Evolutionary conservation across 1,284 basidiomycete species (phyloP), one percentile per base, ranked within the genome.

Genomic region (Ganoderma resinaceum): DNA sequence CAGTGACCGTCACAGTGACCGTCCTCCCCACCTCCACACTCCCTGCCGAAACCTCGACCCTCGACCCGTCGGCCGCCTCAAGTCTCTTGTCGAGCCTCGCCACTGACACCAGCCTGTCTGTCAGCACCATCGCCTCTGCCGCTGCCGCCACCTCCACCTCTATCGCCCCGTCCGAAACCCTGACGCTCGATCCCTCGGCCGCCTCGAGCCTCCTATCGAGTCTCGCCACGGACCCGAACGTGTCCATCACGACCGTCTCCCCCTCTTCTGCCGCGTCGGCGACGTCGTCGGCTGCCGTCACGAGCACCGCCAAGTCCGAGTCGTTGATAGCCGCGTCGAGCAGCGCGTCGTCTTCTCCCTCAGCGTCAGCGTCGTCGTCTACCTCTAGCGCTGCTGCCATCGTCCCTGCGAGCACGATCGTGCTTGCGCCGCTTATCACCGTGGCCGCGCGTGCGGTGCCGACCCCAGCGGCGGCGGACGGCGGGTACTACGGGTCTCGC

Each of bases 201-300:
- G 85, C 83, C 2, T 79, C 81, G 14, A 82, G 80, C 65, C 66
- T 86, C 29, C 66, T 87, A 26, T 78, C 82, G 1, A 81, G 80
- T 63, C 71, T 83, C 61, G 70, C 78, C 9, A 78, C 77, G 23
- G 66, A 72, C 23, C 63, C 72, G 0, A 63, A 65, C 63, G 68
- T 73, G 57, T 69, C 69, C 38, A 67, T 70, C 37, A 62, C 69
- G 8, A 72, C 72, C 55, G 61, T 72, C 14, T 61, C 61, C 53
- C 40, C 52, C 35, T 57, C 60, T 8, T 61, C 69, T n/a, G 60
- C 58, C 7, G 18, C 65, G 40, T 46, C n/a, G n/a, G n/a, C n/a
- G n/a, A n/a, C 18, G 23, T 14, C 55, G n/a, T 52, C 53, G n/a
- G 33, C 63, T 40, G 42, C 33, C 26, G 29, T 29, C 40, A 43